Evolutionary conservation across 2,329 filamentous ascomycete genomes (phyloP).

Genomic region (Acrocalymma vagum): DNA sequence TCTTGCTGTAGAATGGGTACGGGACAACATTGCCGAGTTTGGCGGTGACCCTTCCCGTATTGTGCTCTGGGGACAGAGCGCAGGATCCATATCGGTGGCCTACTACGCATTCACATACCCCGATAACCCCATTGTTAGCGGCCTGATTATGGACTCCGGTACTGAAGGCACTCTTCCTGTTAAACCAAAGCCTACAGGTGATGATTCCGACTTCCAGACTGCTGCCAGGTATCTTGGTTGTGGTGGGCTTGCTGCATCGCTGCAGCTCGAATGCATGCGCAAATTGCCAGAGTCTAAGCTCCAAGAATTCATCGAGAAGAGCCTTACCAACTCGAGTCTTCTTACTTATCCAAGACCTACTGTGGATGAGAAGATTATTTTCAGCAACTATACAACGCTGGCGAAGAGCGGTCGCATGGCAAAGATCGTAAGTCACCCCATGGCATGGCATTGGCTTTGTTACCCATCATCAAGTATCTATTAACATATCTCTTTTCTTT

Average conservation of each 20-base stretch:
- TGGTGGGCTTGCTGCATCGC: constrained; percentile 14
- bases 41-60: constrained; percentile 45
- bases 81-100: constrained; percentile 45
- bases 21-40: constrained; percentile 45
- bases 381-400: constrained; percentile 14
- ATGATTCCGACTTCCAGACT: constrained; percentile 19
- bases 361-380: constrained; percentile 17
- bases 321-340: constrained; percentile 45
- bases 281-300: constrained; percentile 28
- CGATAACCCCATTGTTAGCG: constrained; percentile 55
- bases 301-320: constrained; percentile 42
- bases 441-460: background rate
- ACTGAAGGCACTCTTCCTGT: constrained; percentile 12
- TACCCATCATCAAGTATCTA: too few relatives aligned
- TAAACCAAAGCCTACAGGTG: constrained; percentile 1
- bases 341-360: too few relatives aligned
- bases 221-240: constrained; percentile 14
- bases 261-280: constrained; percentile 42
- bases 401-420: constrained; percentile 3
- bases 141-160: constrained; percentile 48
- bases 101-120: constrained; percentile 51
- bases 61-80: constrained; percentile 41
- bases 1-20: constrained; percentile 45
- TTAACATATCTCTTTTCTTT: too few relatives aligned
- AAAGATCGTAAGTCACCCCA: constrained; percentile 44